phyloP scores from a whole-genome alignment of 352 stramenopile species.

The Saprolegnia parasitica region DNA sequence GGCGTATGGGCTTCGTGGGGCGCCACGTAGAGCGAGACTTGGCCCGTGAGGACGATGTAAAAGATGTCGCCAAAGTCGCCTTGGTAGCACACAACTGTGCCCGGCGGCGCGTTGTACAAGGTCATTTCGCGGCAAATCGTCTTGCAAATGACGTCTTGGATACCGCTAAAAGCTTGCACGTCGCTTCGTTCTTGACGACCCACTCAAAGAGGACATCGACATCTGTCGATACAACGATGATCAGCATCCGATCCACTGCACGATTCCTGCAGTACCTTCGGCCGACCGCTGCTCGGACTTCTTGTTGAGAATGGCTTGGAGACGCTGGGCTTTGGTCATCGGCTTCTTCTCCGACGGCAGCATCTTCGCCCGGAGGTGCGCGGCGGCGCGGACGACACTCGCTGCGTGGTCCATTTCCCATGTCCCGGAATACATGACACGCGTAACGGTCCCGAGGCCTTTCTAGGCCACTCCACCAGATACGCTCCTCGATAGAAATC shows the following conservation, averaged over 20 bases:
- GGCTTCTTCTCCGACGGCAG: neutral
- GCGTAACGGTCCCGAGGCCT: too few relatives aligned
- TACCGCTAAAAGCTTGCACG: constrained; percentile 76
- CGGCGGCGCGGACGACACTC: neutral
- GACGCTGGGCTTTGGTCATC: constrained; percentile 5
- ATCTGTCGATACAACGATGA: constrained; percentile 32
- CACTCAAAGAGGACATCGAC: constrained; percentile 76
- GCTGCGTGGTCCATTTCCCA: neutral
- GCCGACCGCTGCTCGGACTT: constrained; percentile 7
- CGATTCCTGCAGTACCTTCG: constrained; percentile 13
- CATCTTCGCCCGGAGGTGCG: neutral
- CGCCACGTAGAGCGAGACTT: constrained; percentile 72
- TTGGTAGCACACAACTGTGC: constrained; percentile 72
- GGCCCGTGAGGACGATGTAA: constrained; percentile 69
- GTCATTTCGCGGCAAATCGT: constrained; percentile 86
- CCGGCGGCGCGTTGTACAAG: constrained; percentile 52
- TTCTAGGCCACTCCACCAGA: too few relatives aligned
- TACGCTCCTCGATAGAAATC: too few relatives aligned
- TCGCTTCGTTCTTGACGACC: constrained; percentile 75
- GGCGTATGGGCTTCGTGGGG: constrained; percentile 41
- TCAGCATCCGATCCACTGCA: neutral
- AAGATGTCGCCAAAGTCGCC: constrained; percentile 80
- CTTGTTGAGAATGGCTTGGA: constrained; percentile 20
- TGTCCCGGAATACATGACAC: neutral
- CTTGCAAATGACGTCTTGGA: constrained; percentile 84